Conservation (phyloP, 805 yeast species). For the Metschnikowia borealis region DNA sequence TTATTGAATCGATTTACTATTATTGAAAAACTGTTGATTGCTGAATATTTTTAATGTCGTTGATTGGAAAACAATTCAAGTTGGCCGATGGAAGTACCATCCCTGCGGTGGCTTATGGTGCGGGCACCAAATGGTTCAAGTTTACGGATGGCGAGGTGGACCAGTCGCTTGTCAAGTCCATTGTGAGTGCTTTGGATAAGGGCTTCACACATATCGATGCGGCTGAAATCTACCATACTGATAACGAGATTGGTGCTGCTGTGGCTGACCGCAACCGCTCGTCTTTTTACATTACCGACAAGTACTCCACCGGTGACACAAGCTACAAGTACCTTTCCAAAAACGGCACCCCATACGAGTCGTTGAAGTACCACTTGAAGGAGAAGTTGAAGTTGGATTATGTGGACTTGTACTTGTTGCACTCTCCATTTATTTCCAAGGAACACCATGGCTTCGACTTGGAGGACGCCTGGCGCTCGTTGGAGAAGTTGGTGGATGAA, state of each 20-base stretch:
- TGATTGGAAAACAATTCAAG: slow-evolving; percentile 22
- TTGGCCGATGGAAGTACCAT: slow-evolving; percentile 33
- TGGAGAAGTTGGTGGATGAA: slow-evolving; percentile 46
- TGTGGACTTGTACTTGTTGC: slow-evolving; percentile 52
- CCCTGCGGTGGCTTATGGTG: slow-evolving; percentile 50
- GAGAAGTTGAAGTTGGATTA: slow-evolving; percentile 37
- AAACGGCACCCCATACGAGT: slow-evolving; percentile 35
- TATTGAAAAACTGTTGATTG: too few relatives aligned
- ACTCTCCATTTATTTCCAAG: slow-evolving; percentile 38
- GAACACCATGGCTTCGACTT: slow-evolving; percentile 35
- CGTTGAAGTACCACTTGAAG: slow-evolving; percentile 36
- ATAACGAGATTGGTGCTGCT: slow-evolving; percentile 52
- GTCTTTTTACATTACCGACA: slow-evolving; percentile 56
- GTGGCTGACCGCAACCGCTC: slow-evolving; percentile 40
- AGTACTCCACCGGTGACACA: slow-evolving; percentile 33
- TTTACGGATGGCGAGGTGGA: slow-evolving; percentile 22
- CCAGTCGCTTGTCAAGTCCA: slow-evolving; percentile 38
- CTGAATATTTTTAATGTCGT: slow-evolving; percentile 10
- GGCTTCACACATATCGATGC: slow-evolving; percentile 64
- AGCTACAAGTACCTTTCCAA: slow-evolving; percentile 7
- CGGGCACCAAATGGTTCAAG: slow-evolving; percentile 45
- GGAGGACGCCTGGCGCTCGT: slow-evolving; percentile 44
- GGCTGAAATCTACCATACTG: slow-evolving; percentile 61
- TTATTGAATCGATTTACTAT: too few relatives aligned
- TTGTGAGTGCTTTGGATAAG: slow-evolving; percentile 43